A percentile compares a stretch with the other conserved stretches of the same genome.
phyloP scores from a whole-genome alignment of 176 grass and related monocot genomes.

The Melocanna baccifera region DNA sequence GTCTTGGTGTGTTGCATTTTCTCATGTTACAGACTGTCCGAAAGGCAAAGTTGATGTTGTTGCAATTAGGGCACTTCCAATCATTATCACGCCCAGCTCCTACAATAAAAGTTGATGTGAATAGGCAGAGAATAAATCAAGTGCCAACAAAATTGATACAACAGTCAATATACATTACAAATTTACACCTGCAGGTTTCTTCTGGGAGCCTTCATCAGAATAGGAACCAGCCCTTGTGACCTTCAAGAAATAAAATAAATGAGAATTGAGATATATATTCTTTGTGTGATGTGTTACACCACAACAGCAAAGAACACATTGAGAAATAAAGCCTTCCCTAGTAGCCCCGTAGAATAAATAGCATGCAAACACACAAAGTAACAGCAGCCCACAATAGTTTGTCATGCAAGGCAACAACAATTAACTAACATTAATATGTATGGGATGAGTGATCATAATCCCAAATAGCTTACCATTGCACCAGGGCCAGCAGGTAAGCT shows the following conservation, averaged over 20 bases:
- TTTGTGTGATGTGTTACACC: background rate
- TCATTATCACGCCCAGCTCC: conserved; percentile 84
- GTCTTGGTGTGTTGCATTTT: conserved; percentile 81
- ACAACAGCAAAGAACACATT: conserved; percentile 14
- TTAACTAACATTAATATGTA: conserved; percentile 3
- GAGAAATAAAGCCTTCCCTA: background rate
- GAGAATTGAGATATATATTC: background rate
- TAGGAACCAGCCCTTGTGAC: conserved; percentile 60
- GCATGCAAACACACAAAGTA: background rate
- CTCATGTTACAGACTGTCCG: conserved; percentile 91
- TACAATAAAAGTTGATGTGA: conserved; percentile 26
- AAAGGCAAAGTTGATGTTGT: conserved; percentile 78
- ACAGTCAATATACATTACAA: background rate
- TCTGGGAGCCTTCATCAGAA: conserved; percentile 75
- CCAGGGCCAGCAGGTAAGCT: conserved; percentile 48
- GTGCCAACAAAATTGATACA: background rate
- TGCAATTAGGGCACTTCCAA: conserved; percentile 85
- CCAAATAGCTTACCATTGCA: conserved; percentile 52
- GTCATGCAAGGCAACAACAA: background rate
- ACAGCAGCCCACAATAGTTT: background rate
- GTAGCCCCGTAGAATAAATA: background rate
- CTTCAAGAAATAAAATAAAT: conserved; percentile 40
- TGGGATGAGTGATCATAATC: background rate
- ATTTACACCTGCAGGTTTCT: conserved; percentile 64
- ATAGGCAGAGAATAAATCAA: background rate